Base-by-base conservation (phyloP, 179 eudicot species). In the Amaranthus tricolor region DNA sequence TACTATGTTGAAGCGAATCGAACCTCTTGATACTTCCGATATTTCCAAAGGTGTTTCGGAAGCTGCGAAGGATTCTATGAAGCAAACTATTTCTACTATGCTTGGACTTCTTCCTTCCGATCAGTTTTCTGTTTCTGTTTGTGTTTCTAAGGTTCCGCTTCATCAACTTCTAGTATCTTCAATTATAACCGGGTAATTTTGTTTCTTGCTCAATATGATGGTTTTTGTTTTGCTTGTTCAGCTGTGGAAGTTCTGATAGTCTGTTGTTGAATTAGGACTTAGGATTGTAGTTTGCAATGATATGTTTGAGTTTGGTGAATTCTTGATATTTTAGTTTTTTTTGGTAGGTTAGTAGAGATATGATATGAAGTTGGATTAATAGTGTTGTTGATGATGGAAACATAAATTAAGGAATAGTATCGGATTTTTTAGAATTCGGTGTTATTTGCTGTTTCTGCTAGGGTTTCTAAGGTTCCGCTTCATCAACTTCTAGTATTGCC, bases 11-110 rank as follows among this genome's bases (percentile, higher is more conserved):
- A 88, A 84, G 85, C 84, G 85, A 10, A 91, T 94, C 47, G 91
- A 90, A 75, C 98, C 96, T 14, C 68, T 94, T 0, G 94, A 94
- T 69, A 81, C 78, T 4, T 85, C 90, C 47, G 88, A 85, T 68
- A 89, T 94, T 5, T 85, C 93, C 10, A 84, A 92, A 60, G 89
- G 92, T 9, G 92, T 94, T 12, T 90, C 96, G 7, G 91, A 84
- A 14, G 77, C 86, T 0, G 96, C 94, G 0, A 91, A 88, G 74
- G 97, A 94, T 20, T 86, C 92, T 4, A 94, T 94, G 97, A 94
- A 94, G 79, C 93, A 90, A 84, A 91, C 98, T 12, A 90, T 94
- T 45, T 94, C 98, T 3, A 83, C 91, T 43, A 91, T 94, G 98
- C 74, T 94, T 0, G 97, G 97, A 0, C 78, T 94, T 76, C 84